These are phyloP conservation scores for Rhizopus arrhizus DNA, from an alignment of 371 early-diverging fungal genomes.

Conservation along the genomic window DNA sequence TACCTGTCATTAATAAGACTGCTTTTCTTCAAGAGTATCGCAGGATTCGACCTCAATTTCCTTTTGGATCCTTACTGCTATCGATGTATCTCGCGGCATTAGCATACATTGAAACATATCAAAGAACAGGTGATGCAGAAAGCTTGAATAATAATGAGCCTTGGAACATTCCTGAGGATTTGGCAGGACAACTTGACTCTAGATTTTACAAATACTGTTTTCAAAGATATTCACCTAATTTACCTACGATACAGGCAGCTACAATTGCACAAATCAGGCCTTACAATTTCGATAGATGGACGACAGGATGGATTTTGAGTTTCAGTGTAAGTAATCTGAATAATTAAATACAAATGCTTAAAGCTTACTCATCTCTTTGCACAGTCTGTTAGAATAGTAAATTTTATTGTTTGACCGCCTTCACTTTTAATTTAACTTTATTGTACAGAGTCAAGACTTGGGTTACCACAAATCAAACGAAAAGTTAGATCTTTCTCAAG, in stretches of 20 bases:
- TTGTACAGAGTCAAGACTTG: slow-evolving; percentile 50
- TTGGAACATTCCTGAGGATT: slow-evolving; percentile 11
- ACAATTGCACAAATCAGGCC: slow-evolving; percentile 39
- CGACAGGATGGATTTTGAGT: neutral
- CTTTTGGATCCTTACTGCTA: slow-evolving; percentile 15
- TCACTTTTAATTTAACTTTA: too few species aligned
- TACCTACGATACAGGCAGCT: slow-evolving; percentile 41
- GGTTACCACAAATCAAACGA: slow-evolving; percentile 51
- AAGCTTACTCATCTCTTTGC: neutral
- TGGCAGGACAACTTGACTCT: slow-evolving; percentile 1
- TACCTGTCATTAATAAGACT: slow-evolving; percentile 29
- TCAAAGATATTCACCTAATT: slow-evolving; percentile 22
- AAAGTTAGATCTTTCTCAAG: slow-evolving; percentile 38
- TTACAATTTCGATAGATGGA: slow-evolving; percentile 12
- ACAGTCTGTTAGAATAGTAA: neutral
- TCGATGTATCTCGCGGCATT: slow-evolving; percentile 30
- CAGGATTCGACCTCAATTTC: slow-evolving; percentile 16
- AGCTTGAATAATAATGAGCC: neutral
- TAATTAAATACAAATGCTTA: neutral
- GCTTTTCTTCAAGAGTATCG: slow-evolving; percentile 31
- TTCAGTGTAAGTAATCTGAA: neutral
- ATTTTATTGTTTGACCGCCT: too few species aligned
- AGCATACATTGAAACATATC: slow-evolving; percentile 15
- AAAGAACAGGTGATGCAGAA: slow-evolving; percentile 8
- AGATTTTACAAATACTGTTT: slow-evolving; percentile 6